Base-by-base conservation (phyloP, 768 basidiomycete species). In the Sporobolomyces pararoseus region DNA sequence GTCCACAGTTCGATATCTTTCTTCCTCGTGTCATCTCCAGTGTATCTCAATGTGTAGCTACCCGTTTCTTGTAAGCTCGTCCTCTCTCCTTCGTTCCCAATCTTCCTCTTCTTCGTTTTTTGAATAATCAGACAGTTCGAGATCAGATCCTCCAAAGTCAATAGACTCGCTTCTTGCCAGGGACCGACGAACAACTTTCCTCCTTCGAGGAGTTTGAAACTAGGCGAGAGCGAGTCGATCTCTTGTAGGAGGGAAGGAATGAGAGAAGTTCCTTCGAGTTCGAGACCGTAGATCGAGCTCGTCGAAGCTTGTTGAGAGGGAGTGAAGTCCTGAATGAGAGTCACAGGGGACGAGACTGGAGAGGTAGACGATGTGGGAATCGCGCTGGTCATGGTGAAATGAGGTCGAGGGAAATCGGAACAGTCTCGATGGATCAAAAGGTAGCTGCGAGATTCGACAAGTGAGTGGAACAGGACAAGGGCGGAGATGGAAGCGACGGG, bases 391-490 rank as follows among this genome's bases (percentile, higher is more conserved):
- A 2, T 6, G 35, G 55, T 39, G 37, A 58, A 58, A 10, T 42
- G n/a, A 10, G 55, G 37, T 31, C 31, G 58, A 16, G 21, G 27
- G 25, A 16, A n/a, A 19, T 7, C 6, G 10, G 35, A 60, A 3
- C 12, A 37, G 44, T 46, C 27, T 29, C 44, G 58, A 27, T 46
- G 9, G 16, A 60, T 16, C 42, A 60, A 44, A 27, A 60, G 58
- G 12, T 46, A 7, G 14, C 25, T 29, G 21, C 58, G 39, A 44
- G 42, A 47, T n/a, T 46, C 31, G 10, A 17, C 27, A 5, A 60
- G 44, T 2, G 58, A 60, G 21, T 60, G 58, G 31, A 60, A 60
- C 25, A 60, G 25, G 27, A 47, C 25, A 27, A 60, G 42, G 16
- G 42, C 29, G 27, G 25, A 2, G 58, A 60, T 32, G 7, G 42